Percentiles rank a stretch among this genome's conserved stretches.
Evolutionary conservation across 306 rosid genomes (phyloP).

Genomic region (Echinosophora koreensis): DNA sequence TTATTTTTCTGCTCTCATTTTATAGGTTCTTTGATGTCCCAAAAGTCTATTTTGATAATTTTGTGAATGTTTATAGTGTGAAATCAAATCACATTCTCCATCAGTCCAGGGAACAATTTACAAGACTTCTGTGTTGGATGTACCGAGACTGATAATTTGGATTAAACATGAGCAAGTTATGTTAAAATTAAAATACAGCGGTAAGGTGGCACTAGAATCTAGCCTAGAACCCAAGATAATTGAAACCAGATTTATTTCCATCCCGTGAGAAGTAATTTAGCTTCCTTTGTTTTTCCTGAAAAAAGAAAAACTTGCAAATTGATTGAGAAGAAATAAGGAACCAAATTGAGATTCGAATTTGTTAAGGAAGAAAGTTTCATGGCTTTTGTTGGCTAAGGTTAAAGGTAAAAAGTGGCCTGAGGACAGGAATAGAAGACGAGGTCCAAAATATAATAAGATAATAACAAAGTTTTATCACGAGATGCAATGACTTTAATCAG

Average conservation of each 20-base stretch:
- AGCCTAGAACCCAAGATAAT: not conserved
- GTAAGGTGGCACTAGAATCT: slow-evolving; percentile 19
- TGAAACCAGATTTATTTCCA: not conserved
- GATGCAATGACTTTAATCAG: no score
- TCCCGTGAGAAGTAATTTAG: not conserved
- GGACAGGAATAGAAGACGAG: no score
- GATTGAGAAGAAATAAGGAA: no score
- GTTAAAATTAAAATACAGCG: not conserved
- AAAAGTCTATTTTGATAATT: slow-evolving; percentile 17
- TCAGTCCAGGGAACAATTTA: not conserved
- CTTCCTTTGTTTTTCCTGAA: not conserved
- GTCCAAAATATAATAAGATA: no score
- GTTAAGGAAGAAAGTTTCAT: no score
- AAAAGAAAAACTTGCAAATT: no score
- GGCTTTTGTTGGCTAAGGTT: no score
- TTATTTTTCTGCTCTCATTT: slow-evolving; percentile 42
- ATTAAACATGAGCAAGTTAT: not conserved
- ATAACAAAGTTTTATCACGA: no score
- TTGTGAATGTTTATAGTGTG: slow-evolving; percentile 26
- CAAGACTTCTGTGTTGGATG: not conserved
- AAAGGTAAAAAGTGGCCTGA: no score
- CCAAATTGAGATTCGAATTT: no score
- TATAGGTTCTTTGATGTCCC: slow-evolving; percentile 13
- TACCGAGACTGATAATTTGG: not conserved
- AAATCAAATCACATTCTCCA: slow-evolving; percentile 29